Conservation (phyloP, 192 early-diverging fungal genomes). For the Allomyces javanicus region DNA sequence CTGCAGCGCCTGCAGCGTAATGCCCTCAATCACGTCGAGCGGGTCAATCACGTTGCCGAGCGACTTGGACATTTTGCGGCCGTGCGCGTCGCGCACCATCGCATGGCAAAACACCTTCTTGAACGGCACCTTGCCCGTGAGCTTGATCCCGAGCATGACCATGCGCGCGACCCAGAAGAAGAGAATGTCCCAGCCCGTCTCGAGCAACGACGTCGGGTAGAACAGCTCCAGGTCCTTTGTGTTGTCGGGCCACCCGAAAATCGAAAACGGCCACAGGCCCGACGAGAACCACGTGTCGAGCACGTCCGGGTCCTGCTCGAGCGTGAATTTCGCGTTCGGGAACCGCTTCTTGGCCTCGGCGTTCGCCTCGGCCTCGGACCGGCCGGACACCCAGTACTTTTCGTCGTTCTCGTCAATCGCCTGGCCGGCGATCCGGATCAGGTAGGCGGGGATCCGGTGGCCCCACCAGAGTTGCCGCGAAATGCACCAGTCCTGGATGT, state of each 20-base stretch:
- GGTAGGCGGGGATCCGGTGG: conserved; percentile 88
- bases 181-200: conserved; percentile 97
- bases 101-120: conserved; percentile 89
- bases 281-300: conserved; percentile 99
- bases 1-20: conserved; percentile 56
- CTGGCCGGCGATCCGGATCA: conserved; percentile 57
- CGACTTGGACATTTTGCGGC: conserved; percentile 94
- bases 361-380: conserved; percentile 50
- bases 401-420: conserved; percentile 31
- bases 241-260: conserved; percentile 88
- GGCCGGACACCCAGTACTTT: conserved; percentile 73
- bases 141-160: conserved; percentile 94
- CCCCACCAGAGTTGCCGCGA: conserved; percentile 99
- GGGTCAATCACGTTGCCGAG: conserved; percentile 98
- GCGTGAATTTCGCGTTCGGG: conserved; percentile 50
- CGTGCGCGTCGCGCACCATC: conserved; percentile 94
- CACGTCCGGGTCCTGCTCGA: conserved; percentile 93
- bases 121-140: conserved; percentile 92
- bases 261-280: conserved; percentile 94
- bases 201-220: conserved; percentile 79
- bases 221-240: conserved; percentile 65
- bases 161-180: conserved; percentile 99
- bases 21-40: conserved; percentile 88
- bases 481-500: conserved; percentile 97
- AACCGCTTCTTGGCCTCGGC: conserved; percentile 58